Evolutionary conservation across 1,139 yeast genomes (phyloP).

Genomic region (Diutina rugosa): DNA sequence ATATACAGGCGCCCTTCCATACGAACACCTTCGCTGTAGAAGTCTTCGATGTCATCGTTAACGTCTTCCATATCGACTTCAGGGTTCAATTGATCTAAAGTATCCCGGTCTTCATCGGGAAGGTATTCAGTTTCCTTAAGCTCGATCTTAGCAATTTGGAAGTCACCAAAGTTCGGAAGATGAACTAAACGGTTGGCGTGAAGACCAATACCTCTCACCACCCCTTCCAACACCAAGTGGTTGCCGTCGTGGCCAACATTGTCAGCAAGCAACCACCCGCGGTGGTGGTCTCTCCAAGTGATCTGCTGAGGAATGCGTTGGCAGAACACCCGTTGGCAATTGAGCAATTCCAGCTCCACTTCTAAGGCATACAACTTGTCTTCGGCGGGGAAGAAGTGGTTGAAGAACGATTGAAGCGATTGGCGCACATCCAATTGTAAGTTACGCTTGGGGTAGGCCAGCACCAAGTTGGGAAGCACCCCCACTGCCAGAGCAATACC

Average conservation of each 20-base stretch:
- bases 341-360: slow-evolving; percentile 49
- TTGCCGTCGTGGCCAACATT: slow-evolving; percentile 17
- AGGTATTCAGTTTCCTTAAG: slow-evolving; percentile 17
- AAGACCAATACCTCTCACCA: slow-evolving; percentile 79
- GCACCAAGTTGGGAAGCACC: slow-evolving; percentile 60
- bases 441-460: slow-evolving; percentile 61
- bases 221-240: slow-evolving; percentile 57
- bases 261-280: slow-evolving; percentile 83
- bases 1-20: slow-evolving; percentile 62
- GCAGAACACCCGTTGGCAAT: slow-evolving; percentile 62
- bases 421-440: slow-evolving; percentile 67
- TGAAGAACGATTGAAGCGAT: slow-evolving; percentile 71
- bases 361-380: slow-evolving; percentile 71
- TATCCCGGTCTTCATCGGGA: slow-evolving; percentile 49
- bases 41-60: slow-evolving; percentile 14
- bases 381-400: slow-evolving; percentile 81
- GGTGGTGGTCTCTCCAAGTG: slow-evolving; percentile 71
- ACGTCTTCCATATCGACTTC: slow-evolving; percentile 20
- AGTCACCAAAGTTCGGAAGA: slow-evolving; percentile 85
- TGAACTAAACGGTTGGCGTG: slow-evolving; percentile 68
- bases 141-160: slow-evolving; percentile 60
- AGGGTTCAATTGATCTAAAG: slow-evolving; percentile 55
- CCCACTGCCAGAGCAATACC: slow-evolving; percentile 82
- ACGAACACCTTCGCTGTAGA: slow-evolving; percentile 45
- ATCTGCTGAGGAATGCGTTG: slow-evolving; percentile 81